Percentiles rank a stretch among this genome's conserved stretches.
phyloP scores from a whole-genome alignment of 1,139 yeast species.

The Blastobotrys petasosporus region DNA sequence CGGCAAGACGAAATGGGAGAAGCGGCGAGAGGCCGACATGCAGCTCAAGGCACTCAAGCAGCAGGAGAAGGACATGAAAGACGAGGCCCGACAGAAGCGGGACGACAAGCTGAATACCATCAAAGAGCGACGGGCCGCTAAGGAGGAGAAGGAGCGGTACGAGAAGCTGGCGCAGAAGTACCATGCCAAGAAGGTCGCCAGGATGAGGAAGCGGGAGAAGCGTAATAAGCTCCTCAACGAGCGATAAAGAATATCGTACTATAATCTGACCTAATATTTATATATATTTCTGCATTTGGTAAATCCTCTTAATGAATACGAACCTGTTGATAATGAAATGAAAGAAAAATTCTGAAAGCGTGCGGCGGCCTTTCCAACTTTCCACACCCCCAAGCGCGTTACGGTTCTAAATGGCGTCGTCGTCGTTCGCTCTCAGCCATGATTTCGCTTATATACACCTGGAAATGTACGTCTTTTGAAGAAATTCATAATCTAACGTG shows the following conservation, averaged over 20 bases:
- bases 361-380: too few relatives aligned
- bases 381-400: too few relatives aligned
- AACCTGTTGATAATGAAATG: too few relatives aligned
- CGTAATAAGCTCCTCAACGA: constrained; percentile 41
- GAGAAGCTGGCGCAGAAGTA: constrained; percentile 36
- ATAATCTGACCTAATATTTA: background rate
- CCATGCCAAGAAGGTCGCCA: constrained; percentile 40
- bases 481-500: background rate
- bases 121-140: constrained; percentile 35
- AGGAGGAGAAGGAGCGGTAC: constrained; percentile 40
- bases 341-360: too few relatives aligned
- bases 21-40: constrained; percentile 28
- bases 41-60: constrained; percentile 30
- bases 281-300: background rate
- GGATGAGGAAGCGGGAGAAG: constrained; percentile 37
- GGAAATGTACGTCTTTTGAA: constrained; percentile 30
- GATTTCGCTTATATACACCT: constrained; percentile 38
- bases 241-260: constrained; percentile 25
- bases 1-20: constrained; percentile 33
- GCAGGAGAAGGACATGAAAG: constrained; percentile 35
- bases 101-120: constrained; percentile 28
- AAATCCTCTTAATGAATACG: background rate
- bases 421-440: constrained; percentile 17
- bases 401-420: too few relatives aligned
- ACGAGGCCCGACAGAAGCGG: constrained; percentile 33